Percentiles rank a stretch among this genome's conserved stretches.
phyloP scores from a whole-genome alignment of 2,329 filamentous ascomycete species.

The Chlorencoelia australis region DNA sequence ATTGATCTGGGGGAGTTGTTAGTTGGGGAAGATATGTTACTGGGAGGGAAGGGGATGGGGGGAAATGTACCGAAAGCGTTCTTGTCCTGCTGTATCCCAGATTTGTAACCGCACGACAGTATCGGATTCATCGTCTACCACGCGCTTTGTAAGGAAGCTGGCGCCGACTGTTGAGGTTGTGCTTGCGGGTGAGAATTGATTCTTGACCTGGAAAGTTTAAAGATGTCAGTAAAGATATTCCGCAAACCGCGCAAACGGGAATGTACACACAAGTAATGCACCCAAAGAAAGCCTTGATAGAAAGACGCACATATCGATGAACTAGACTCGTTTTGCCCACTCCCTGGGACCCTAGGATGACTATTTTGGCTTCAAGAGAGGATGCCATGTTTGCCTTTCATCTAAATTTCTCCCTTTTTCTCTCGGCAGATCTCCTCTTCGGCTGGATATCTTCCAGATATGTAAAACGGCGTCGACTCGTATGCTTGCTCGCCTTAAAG shows the following conservation, averaged over 20 bases:
- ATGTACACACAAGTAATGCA: too few species aligned
- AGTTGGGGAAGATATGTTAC: not conserved
- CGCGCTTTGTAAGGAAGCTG: constrained; percentile 69
- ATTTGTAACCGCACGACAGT: constrained; percentile 87
- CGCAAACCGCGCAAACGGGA: too few species aligned
- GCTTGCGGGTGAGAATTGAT: constrained; percentile 25
- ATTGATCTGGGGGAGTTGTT: constrained; percentile 53
- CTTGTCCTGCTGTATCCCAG: constrained; percentile 93
- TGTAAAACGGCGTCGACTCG: too few species aligned
- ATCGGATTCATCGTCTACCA: constrained; percentile 74
- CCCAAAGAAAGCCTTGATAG: not conserved
- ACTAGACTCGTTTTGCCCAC: constrained; percentile 74
- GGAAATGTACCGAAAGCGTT: constrained; percentile 62
- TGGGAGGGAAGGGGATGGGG: not conserved
- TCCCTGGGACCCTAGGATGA: constrained; percentile 69
- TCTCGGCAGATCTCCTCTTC: too few species aligned
- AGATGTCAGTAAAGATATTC: too few species aligned
- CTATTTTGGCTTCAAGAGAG: constrained; percentile 71
- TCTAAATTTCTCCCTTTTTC: too few species aligned
- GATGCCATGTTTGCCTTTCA: constrained; percentile 6
- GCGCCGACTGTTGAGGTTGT: constrained; percentile 61
- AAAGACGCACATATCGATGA: constrained; percentile 48
- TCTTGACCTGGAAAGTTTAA: too few species aligned
- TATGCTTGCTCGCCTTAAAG: too few species aligned
- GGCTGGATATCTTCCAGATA: too few species aligned